Conservation (phyloP, 805 yeast genomes). For the Scheffersomyces spartinae region DNA sequence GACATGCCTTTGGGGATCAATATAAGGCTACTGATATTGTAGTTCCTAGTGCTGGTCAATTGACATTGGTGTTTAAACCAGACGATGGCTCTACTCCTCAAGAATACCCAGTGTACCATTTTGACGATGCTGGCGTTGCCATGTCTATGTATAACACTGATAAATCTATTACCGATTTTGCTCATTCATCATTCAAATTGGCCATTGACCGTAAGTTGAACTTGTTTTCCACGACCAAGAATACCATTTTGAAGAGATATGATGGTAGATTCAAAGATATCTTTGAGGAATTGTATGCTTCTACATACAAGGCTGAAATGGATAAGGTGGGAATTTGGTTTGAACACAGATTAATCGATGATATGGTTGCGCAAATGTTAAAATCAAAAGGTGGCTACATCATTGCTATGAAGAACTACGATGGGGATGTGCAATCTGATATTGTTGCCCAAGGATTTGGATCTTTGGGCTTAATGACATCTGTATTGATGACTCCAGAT, state of each 20-base stretch:
- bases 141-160: slow-evolving; percentile 94
- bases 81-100: slow-evolving; percentile 44
- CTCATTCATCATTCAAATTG: slow-evolving; percentile 82
- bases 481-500: slow-evolving; percentile 93
- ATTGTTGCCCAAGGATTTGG: slow-evolving; percentile 98
- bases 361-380: slow-evolving; percentile 98
- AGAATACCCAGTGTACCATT: slow-evolving; percentile 56
- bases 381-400: slow-evolving; percentile 92
- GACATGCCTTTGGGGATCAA: slow-evolving; percentile 97
- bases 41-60: slow-evolving; percentile 67
- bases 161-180: slow-evolving; percentile 82
- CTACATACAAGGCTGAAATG: slow-evolving; percentile 56
- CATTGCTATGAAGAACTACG: slow-evolving; percentile 95
- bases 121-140: slow-evolving; percentile 67
- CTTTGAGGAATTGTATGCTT: slow-evolving; percentile 70
- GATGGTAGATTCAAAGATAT: slow-evolving; percentile 95
- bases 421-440: slow-evolving; percentile 95
- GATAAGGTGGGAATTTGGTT: slow-evolving; percentile 84
- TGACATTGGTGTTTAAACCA: slow-evolving; percentile 70
- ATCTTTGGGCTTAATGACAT: slow-evolving; percentile 92
- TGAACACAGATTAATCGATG: slow-evolving; percentile 94
- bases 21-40: slow-evolving; percentile 86
- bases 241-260: slow-evolving; percentile 86
- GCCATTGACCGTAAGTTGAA: slow-evolving; percentile 73
- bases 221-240: slow-evolving; percentile 81